Evolutionary conservation across 2,329 filamentous ascomycete genomes (phyloP), one percentile per base, ranked within the genome.

Genomic region (Blastomyces emzantsi): DNA sequence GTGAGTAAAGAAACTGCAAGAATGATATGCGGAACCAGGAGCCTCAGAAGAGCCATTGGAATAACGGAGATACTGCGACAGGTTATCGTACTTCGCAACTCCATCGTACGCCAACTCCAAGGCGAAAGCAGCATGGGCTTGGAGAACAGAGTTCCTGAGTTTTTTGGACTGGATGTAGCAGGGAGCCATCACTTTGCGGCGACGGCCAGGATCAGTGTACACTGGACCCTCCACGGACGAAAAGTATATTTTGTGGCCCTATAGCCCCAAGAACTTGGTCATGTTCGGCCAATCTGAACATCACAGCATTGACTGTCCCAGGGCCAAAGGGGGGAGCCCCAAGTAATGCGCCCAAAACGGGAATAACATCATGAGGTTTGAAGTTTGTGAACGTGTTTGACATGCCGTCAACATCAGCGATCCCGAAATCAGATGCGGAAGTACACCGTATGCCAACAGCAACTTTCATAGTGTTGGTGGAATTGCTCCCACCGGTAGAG

Each of bases 71-170:
- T 61, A 52, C 15, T 61, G 45, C 4, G 45, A 11, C 17, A 52
- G 15, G 28, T 52, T 19, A n/a, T 61, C 59, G 22, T 61, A 61
- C 17, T 61, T 61, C 8, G 30, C 43, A 15, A 33, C 45, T 30
- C 59, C 59, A 25, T 61, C 59, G n/a, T 61, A 54, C 28, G 30
- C 25, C 11, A 61, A 47, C 9, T 61, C 39, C 19, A 61, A 30
- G 9, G 45, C 30, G 22, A 52, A 61, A 36, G 59, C 9, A 28
- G 47, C 47, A 43, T 51, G 25, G 45, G 45, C 28, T 41, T 52
- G 58, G 25, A 43, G 47, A 17, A 61, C 3, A 8, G 47, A 61
- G 30, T 39, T 61, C 45, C 30, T 43, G 19, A 52, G 28, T 28
- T 61, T 30, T 17, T 5, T 52, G 28, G 59, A 54, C 30, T 61